phyloP scores from a whole-genome alignment of 306 rosid genomes.

The Pyrus pyrifolia region DNA sequence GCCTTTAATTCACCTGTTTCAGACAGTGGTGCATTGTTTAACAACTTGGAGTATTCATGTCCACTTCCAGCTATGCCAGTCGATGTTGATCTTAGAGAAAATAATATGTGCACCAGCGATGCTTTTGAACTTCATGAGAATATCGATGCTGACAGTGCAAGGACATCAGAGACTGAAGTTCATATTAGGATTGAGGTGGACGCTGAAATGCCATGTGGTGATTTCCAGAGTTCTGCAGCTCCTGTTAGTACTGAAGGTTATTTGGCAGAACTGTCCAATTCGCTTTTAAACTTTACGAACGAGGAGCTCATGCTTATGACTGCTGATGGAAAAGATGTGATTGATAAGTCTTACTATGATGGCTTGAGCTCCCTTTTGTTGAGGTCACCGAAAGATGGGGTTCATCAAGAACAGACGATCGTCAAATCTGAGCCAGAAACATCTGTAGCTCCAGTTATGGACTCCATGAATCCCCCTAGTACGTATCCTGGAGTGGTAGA shows the following conservation, averaged over 20 bases:
- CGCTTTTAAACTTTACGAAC: slow-evolving; percentile 64
- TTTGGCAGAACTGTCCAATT: slow-evolving; percentile 70
- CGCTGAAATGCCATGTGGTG: slow-evolving; percentile 26
- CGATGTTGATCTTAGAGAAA: slow-evolving; percentile 25
- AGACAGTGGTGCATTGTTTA: slow-evolving; percentile 57
- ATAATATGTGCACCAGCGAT: slow-evolving; percentile 18
- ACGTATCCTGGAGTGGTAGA: slow-evolving; percentile 33
- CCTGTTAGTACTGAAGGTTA: slow-evolving; percentile 49
- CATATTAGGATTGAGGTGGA: slow-evolving; percentile 21
- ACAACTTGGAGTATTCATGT: slow-evolving; percentile 48
- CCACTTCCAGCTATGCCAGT: slow-evolving; percentile 43
- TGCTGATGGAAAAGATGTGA: slow-evolving; percentile 52
- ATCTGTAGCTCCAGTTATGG: slow-evolving; percentile 27
- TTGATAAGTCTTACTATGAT: slow-evolving; percentile 75
- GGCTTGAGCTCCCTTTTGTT: slow-evolving; percentile 76
- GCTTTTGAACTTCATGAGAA: slow-evolving; percentile 29
- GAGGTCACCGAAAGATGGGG: slow-evolving; percentile 42
- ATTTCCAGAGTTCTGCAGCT: slow-evolving; percentile 27
- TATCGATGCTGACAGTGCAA: slow-evolving; percentile 21
- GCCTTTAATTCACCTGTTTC: slow-evolving; percentile 54
- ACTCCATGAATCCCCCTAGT: slow-evolving; percentile 25
- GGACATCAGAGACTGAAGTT: slow-evolving; percentile 19
- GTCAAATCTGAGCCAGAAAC: slow-evolving; percentile 28
- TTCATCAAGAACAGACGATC: slow-evolving; percentile 31
- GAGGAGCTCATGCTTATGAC: slow-evolving; percentile 69